A percentile compares a stretch with the other conserved stretches of the same genome.
Conservation (phyloP, 352 stramenopile genomes). For the Globisporangium lucens region DNA sequence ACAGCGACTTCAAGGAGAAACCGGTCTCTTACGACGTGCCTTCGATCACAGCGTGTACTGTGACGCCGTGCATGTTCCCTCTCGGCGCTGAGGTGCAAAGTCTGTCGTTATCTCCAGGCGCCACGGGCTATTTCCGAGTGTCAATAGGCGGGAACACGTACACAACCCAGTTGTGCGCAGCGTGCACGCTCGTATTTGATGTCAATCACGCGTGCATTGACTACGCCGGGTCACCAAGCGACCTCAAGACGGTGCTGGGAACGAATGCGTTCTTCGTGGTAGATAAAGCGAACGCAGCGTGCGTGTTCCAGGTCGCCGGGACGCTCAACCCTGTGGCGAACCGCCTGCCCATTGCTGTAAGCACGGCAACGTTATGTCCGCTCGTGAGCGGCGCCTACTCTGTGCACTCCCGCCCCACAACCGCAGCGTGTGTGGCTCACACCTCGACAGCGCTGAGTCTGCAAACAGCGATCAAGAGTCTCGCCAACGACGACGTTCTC, state of each 20-base stretch:
- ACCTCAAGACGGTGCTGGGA: constrained; percentile 71
- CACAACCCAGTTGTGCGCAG: constrained; percentile 29
- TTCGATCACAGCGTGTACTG: constrained; percentile 42
- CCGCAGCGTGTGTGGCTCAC: constrained; percentile 33
- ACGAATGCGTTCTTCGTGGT: constrained; percentile 73
- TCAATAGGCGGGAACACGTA: constrained; percentile 46
- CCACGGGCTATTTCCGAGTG: constrained; percentile 71
- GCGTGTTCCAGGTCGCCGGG: constrained; percentile 53
- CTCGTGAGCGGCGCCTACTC: constrained; percentile 39
- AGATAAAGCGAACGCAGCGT: constrained; percentile 38
- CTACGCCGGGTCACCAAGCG: constrained; percentile 44
- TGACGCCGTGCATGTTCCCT: constrained; percentile 73
- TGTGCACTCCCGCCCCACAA: constrained; percentile 51
- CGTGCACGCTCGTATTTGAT: constrained; percentile 42
- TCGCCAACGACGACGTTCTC: constrained; percentile 57
- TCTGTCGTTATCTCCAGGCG: constrained; percentile 68
- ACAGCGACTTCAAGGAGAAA: constrained; percentile 32
- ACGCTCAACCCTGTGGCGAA: constrained; percentile 28
- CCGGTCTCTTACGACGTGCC: constrained; percentile 51
- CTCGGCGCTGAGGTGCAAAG: constrained; percentile 92
- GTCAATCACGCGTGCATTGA: constrained; percentile 48
- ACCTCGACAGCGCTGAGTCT: constrained; percentile 30
- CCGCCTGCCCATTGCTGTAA: constrained; percentile 37
- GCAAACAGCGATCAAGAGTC: constrained; percentile 25
- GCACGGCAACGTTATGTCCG: constrained; percentile 27